Evolutionary conservation across 2,329 filamentous ascomycete genomes (phyloP).

Genomic region (Dothistroma septosporum): DNA sequence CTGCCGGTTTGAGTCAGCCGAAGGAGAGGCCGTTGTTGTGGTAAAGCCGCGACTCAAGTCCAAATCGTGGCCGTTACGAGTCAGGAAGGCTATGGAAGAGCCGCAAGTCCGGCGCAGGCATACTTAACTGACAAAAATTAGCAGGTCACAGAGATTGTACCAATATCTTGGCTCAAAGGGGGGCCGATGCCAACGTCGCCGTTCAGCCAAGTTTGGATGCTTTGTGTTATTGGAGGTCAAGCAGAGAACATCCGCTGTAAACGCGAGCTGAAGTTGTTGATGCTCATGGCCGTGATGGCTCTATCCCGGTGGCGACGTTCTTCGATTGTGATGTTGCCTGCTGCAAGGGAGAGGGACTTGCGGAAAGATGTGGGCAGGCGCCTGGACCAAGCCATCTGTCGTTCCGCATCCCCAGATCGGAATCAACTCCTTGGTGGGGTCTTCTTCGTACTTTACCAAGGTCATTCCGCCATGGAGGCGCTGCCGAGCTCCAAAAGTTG

Average conservation of each 20-base stretch:
- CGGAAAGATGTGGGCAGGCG: not conserved
- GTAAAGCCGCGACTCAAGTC: constrained; percentile 4
- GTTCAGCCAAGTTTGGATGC: not conserved
- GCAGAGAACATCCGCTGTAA: no score
- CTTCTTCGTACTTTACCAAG: not conserved
- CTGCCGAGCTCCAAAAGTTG: not conserved
- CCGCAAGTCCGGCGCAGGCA: not conserved
- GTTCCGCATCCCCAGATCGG: not conserved
- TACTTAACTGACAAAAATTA: no score
- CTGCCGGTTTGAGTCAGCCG: constrained; percentile 1
- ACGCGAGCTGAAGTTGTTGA: no score
- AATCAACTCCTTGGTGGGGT: not conserved
- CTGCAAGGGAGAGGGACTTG: not conserved
- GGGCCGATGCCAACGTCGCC: no score
- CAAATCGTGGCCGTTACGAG: not conserved
- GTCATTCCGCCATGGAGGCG: not conserved
- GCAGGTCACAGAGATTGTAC: no score
- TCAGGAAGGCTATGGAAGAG: not conserved
- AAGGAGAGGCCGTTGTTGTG: not conserved
- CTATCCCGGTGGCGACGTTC: no score
- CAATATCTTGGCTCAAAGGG: no score
- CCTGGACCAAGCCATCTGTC: not conserved
- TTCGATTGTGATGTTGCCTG: not conserved
- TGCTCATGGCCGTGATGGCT: no score
- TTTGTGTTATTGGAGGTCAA: not conserved